These are phyloP conservation scores for Ambrosiella xylebori DNA, from an alignment of 2,329 filamentous ascomycete species.

Conservation along the genomic window DNA sequence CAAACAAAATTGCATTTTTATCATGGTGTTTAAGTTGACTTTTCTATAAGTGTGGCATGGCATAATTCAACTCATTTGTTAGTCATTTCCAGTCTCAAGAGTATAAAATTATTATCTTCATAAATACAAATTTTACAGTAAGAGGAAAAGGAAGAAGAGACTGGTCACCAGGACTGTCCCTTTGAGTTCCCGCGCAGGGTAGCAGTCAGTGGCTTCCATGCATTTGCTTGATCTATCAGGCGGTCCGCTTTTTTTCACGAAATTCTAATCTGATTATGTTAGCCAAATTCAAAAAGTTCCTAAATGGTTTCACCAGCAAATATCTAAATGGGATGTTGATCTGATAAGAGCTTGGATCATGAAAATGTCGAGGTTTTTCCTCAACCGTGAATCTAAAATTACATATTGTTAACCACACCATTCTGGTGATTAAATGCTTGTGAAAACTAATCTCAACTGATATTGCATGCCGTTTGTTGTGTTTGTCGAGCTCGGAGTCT, in stretches of 20 bases:
- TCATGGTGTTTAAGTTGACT: too few species aligned
- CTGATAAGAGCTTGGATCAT: neutral
- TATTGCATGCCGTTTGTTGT: too few species aligned
- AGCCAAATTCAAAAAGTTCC: too few species aligned
- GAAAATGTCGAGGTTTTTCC: neutral
- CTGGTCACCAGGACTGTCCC: neutral
- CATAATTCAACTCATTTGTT: too few species aligned
- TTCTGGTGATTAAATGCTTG: too few species aligned
- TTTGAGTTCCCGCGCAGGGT: neutral
- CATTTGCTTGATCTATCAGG: neutral
- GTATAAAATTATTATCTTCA: too few species aligned
- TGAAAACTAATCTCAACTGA: too few species aligned
- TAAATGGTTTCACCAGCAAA: too few species aligned
- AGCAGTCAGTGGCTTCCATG: neutral
- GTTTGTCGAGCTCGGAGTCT: neutral
- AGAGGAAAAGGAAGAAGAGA: neutral
- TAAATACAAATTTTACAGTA: too few species aligned
- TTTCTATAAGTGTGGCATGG: too few species aligned
- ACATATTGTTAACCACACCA: neutral
- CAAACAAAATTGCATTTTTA: neutral
- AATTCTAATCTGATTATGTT: neutral
- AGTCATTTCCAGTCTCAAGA: too few species aligned
- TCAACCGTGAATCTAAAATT: neutral
- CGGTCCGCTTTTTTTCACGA: neutral
- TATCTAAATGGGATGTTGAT: neutral